These are phyloP conservation scores for Mycocentrospora acerina DNA, from an alignment of 2,329 filamentous ascomycete genomes.

Conservation along the genomic window DNA sequence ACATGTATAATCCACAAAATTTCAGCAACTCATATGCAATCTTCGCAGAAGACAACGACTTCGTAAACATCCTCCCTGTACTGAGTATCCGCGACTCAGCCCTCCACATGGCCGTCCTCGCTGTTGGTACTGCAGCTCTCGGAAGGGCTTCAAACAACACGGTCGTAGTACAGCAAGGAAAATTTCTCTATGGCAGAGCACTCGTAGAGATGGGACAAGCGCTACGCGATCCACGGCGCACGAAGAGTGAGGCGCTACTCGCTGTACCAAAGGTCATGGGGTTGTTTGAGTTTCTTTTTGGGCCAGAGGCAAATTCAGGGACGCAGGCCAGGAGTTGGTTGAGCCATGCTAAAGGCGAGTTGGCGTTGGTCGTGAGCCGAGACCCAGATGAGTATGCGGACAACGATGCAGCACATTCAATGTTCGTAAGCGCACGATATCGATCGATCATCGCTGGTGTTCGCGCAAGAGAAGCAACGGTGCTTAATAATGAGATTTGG, in stretches of 20 bases:
- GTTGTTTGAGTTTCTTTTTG: slow-evolving; percentile 25
- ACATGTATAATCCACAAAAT: slow-evolving; percentile 18
- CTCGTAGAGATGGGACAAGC: slow-evolving; percentile 26
- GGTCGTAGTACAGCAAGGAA: slow-evolving; percentile 20
- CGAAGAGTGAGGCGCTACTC: slow-evolving; percentile 26
- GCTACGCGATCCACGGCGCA: slow-evolving; percentile 14
- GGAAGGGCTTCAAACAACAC: slow-evolving; percentile 19
- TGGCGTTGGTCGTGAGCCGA: slow-evolving; percentile 21
- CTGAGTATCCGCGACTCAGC: slow-evolving; percentile 26
- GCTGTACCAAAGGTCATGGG: slow-evolving; percentile 20
- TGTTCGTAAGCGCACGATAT: slow-evolving; percentile 27
- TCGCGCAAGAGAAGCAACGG: slow-evolving; percentile 40
- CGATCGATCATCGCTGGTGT: slow-evolving; percentile 21
- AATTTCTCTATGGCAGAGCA: slow-evolving; percentile 24
- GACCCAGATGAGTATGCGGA: slow-evolving; percentile 19
- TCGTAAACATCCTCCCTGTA: slow-evolving; percentile 16
- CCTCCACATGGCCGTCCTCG: slow-evolving; percentile 25
- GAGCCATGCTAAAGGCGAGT: slow-evolving; percentile 30
- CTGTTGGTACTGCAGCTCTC: slow-evolving; percentile 26
- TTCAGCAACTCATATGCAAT: slow-evolving; percentile 3
- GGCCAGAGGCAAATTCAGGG: slow-evolving; percentile 18
- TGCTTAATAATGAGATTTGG: slow-evolving; percentile 36
- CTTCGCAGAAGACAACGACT: slow-evolving; percentile 11
- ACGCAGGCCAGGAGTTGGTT: slow-evolving; percentile 31
- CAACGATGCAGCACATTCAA: slow-evolving; percentile 16